phyloP scores from a whole-genome alignment of 2,329 filamentous ascomycete genomes.

The Hymenoscyphus linearis region DNA sequence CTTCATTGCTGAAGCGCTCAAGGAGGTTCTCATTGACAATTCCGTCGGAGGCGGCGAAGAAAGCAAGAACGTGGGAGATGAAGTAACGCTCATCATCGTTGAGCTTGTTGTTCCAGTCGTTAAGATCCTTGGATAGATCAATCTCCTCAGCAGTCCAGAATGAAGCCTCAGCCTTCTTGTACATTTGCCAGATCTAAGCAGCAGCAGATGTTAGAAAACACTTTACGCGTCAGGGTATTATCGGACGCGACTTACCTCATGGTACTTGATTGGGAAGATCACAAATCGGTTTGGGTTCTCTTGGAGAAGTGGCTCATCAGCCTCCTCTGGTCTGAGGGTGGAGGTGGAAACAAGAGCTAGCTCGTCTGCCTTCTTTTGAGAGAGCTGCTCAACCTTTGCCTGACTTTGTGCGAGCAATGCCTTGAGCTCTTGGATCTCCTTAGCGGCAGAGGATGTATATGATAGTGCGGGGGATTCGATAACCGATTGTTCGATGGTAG shows the following conservation, averaged over 20 bases:
- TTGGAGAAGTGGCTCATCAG: constrained; percentile 83
- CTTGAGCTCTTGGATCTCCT: constrained; percentile 30
- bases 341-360: constrained; percentile 41
- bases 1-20: constrained; percentile 94
- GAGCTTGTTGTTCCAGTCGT: constrained; percentile 98
- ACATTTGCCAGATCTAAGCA: constrained; percentile 98
- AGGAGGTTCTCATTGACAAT: constrained; percentile 99
- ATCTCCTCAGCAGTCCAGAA: constrained; percentile 99
- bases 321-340: constrained; percentile 62
- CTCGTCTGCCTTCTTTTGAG: constrained; percentile 36
- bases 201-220: constrained; percentile 34
- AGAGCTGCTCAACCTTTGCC: not conserved
- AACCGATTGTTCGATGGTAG: constrained; percentile 49
- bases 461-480: constrained; percentile 37
- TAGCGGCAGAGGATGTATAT: not conserved
- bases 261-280: constrained; percentile 98
- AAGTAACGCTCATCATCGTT: constrained; percentile 98
- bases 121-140: constrained; percentile 95
- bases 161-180: constrained; percentile 99
- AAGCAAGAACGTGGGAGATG: constrained; percentile 95
- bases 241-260: constrained; percentile 68
- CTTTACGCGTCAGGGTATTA: constrained; percentile 59
- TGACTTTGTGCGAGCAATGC: not conserved
- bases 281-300: constrained; percentile 97
- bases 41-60: constrained; percentile 97